Conservation (phyloP, 129 eudicot species). For the Scalesia atractyloides region DNA sequence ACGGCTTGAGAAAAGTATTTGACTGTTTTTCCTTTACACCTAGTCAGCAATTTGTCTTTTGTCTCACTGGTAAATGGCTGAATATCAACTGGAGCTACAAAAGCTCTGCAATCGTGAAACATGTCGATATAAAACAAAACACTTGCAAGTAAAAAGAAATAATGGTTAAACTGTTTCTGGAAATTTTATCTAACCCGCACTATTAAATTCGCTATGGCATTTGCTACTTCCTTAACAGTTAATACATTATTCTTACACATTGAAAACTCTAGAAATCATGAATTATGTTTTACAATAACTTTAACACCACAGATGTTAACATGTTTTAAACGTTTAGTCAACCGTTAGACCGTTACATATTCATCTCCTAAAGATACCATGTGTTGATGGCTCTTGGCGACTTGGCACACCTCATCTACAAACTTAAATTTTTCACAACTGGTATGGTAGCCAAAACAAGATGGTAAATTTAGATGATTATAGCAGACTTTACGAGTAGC, state of each 20-base stretch:
- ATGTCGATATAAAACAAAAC: slow-evolving; percentile 12
- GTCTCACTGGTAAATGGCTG: slow-evolving; percentile 67
- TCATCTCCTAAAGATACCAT: background rate
- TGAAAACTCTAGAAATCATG: background rate
- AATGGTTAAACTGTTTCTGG: slow-evolving; percentile 1
- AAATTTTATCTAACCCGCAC: slow-evolving; percentile 1
- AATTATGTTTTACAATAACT: background rate
- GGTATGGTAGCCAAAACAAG: slow-evolving; percentile 18
- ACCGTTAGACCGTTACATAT: background rate
- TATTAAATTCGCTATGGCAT: background rate
- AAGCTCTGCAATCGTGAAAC: slow-evolving; percentile 59
- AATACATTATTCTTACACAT: slow-evolving; percentile 4
- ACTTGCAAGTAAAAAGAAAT: background rate
- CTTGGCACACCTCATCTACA: slow-evolving; percentile 6
- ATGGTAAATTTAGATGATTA: slow-evolving; percentile 11
- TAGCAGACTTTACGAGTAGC: slow-evolving; percentile 5
- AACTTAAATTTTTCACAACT: background rate
- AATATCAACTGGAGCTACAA: slow-evolving; percentile 83
- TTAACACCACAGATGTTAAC: background rate
- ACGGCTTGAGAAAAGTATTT: slow-evolving; percentile 73
- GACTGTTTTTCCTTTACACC: slow-evolving; percentile 68
- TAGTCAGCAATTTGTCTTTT: slow-evolving; percentile 53
- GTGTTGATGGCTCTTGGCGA: slow-evolving; percentile 3
- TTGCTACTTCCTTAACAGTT: slow-evolving; percentile 5
- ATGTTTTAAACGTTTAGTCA: background rate